Percentiles rank a stretch among this genome's conserved stretches.
These are phyloP conservation scores for Neurospora sp. DNA, from an alignment of 2,329 filamentous ascomycete species.

Conservation along the genomic window DNA sequence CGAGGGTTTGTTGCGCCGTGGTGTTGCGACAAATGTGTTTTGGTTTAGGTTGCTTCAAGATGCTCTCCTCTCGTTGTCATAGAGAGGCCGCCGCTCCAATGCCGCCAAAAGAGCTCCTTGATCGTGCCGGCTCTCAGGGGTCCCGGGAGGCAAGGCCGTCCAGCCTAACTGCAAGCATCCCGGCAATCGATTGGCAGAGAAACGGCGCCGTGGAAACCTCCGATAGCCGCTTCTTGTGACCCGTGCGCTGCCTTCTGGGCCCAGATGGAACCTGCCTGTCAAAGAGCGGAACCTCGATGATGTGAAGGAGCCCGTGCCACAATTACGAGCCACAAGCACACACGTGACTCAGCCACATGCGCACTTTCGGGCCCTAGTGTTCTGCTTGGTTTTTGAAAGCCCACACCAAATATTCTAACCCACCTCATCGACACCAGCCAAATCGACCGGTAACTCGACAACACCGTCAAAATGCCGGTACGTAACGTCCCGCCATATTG, in stretches of 20 bases:
- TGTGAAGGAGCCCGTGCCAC: slow-evolving; percentile 4
- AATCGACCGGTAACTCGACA: slow-evolving; percentile 23
- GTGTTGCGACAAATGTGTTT: neutral
- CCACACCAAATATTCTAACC: slow-evolving; percentile 20
- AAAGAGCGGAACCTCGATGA: slow-evolving; percentile 4
- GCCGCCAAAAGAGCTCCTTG: slow-evolving; percentile 3
- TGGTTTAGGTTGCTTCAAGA: neutral
- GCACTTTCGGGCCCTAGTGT: slow-evolving; percentile 13
- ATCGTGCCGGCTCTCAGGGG: slow-evolving; percentile 1
- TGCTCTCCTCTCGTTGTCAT: neutral
- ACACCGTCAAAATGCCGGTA: slow-evolving; percentile 31
- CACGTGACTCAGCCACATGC: slow-evolving; percentile 20
- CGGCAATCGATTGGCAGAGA: slow-evolving; percentile 5
- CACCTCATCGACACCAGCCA: slow-evolving; percentile 18
- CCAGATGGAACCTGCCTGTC: neutral
- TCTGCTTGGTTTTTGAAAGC: slow-evolving; percentile 16
- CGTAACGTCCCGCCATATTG: slow-evolving; percentile 12
- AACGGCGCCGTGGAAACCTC: neutral
- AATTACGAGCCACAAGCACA: neutral
- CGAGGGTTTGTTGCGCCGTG: neutral
- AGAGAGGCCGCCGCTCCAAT: slow-evolving; percentile 3
- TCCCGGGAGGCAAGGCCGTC: neutral
- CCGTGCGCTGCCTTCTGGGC: neutral
- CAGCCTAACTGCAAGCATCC: neutral
- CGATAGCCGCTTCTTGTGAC: neutral